phyloP scores from a whole-genome alignment of 169 alveolate species.

The Plasmodium knowlesi region DNA sequence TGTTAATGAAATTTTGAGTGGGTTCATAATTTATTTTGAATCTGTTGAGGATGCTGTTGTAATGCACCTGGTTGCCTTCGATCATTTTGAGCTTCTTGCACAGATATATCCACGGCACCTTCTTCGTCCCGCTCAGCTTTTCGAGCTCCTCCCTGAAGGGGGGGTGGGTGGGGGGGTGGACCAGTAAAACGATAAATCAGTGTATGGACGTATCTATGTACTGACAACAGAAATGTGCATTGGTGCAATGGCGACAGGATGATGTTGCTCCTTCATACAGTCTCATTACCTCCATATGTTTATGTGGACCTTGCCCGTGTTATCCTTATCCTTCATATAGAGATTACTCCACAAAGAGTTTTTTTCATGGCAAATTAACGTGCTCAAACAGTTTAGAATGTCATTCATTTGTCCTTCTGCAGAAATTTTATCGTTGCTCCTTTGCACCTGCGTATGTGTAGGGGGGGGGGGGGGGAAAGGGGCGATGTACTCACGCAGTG shows the following conservation, averaged over 20 bases:
- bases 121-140: constrained; percentile 33
- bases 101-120: constrained; percentile 79
- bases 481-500: no score
- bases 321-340: constrained; percentile 41
- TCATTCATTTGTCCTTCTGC: constrained; percentile 30
- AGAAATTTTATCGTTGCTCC: constrained; percentile 6
- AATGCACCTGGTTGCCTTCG: constrained; percentile 78
- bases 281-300: constrained; percentile 71
- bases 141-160: constrained; percentile 32
- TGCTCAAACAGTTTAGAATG: constrained; percentile 27
- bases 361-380: constrained; percentile 66
- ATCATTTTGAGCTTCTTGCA: constrained; percentile 78
- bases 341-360: constrained; percentile 57
- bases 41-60: constrained; percentile 80
- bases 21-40: constrained; percentile 69
- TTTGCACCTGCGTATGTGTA: constrained; percentile 51
- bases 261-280: no score
- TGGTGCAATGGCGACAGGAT: no score
- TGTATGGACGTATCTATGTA: background rate
- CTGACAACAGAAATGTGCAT: background rate
- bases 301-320: constrained; percentile 55
- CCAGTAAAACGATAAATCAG: background rate
- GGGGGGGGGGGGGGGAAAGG: background rate
- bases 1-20: constrained; percentile 3
- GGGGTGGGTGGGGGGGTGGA: no score